Evolutionary conservation across 176 grass and related monocot genomes (phyloP), one percentile per base, ranked within the genome.

Genomic region (Melocanna baccifera): DNA sequence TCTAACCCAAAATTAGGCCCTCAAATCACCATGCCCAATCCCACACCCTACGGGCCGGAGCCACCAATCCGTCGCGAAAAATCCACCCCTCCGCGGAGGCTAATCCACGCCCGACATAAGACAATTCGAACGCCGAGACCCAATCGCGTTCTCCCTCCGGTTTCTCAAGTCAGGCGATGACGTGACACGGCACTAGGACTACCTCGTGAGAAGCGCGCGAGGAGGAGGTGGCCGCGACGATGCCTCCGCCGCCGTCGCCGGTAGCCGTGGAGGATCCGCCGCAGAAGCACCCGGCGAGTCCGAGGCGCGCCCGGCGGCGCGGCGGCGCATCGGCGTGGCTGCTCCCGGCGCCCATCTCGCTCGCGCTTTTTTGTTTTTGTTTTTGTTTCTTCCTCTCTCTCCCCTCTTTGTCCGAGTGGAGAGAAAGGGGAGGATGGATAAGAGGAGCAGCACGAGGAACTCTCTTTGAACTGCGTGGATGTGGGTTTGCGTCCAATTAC

Each of bases 261-360:
- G 81, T 79, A 15, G 85, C 22, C 9, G 78, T 7, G 48, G 90
- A 81, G 87, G 87, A 88, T 82, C 89, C 87, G 65, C 75, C 89
- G 76, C 95, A 89, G 85, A 98, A 86, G 82, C 91, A 93, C 75
- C 84, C 87, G 59, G 55, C 91, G 50, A 88, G 67, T 39, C 79
- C 25, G 75, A 83, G 84, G 62, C 86, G 87, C 73, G 57, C 62
- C 71, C 88, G 84, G 84, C 87, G 87, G 29, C 79, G 82, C 41
- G 72, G 26, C 66, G 92, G 77, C 40, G 80, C 77, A 29, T 68
- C 86, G 46, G 71, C 71, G 68, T 70, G 85, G 81, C 95, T 98
- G 87, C 85, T 98, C 45, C 89, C 95, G 58, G 88, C 90, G 20
- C 95, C 95, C 95, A 98, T 98, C 72, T 71, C 77, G 75, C 73